These are phyloP conservation scores for Clonostachys rosea DNA, from an alignment of 2,329 filamentous ascomycete species.

Conservation along the genomic window DNA sequence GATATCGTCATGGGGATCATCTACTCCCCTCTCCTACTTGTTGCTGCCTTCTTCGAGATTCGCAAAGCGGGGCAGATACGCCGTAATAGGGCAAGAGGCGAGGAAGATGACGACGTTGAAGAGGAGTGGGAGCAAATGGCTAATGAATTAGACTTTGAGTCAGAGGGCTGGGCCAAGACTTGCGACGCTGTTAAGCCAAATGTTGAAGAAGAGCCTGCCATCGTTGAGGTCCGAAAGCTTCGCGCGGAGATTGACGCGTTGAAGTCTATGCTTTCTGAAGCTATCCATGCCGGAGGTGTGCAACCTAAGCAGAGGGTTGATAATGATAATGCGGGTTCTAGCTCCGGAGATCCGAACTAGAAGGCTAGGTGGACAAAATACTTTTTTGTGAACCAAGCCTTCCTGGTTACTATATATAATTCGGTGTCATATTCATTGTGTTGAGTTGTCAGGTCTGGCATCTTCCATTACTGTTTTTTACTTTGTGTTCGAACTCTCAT, in stretches of 20 bases:
- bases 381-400: too few species aligned
- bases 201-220: conserved; percentile 71
- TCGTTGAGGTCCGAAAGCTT: conserved; percentile 62
- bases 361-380: too few species aligned
- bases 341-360: neutral
- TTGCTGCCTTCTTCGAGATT: conserved; percentile 71
- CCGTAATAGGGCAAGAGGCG: conserved; percentile 71
- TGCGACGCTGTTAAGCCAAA: conserved; percentile 76
- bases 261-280: conserved; percentile 38
- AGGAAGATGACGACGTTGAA: conserved; percentile 81
- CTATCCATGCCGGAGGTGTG: conserved; percentile 8
- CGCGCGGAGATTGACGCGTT: conserved; percentile 54
- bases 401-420: too few species aligned
- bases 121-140: conserved; percentile 92
- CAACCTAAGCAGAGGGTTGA: neutral
- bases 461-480: too few species aligned
- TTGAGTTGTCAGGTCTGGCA: too few species aligned
- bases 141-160: conserved; percentile 70
- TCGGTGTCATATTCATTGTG: too few species aligned
- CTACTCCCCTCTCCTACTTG: conserved; percentile 77
- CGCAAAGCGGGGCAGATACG: conserved; percentile 61
- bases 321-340: neutral
- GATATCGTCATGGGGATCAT: conserved; percentile 82
- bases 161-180: conserved; percentile 79
- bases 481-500: too few species aligned